Evolutionary conservation across 1,139 yeast genomes (phyloP).

Genomic region (Blastobotrys malaysiensis): DNA sequence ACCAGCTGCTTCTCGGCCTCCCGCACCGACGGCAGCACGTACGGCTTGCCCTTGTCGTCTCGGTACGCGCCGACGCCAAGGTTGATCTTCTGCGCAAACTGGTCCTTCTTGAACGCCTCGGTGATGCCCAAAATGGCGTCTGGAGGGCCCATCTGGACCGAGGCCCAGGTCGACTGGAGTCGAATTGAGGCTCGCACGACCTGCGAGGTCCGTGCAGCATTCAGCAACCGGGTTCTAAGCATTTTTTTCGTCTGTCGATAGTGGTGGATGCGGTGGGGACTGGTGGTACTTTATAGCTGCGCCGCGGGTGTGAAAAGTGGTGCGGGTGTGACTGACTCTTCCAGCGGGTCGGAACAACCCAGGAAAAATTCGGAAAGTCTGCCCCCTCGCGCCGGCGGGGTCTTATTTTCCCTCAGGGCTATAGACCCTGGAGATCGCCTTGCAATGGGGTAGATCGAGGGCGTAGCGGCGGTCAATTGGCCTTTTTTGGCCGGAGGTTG

Average conservation of each 20-base stretch:
- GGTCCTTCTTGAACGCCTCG: slow-evolving; percentile 48
- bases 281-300: no score
- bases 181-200: slow-evolving; percentile 2
- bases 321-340: not conserved
- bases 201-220: not conserved
- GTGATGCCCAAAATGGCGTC: slow-evolving; percentile 62
- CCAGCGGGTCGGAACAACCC: not conserved
- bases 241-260: not conserved
- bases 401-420: not conserved
- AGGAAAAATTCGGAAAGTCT: not conserved
- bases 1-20: slow-evolving; percentile 41
- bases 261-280: no score
- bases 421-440: no score
- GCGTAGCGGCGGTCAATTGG: no score
- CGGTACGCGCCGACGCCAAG: slow-evolving; percentile 96
- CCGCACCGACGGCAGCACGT: slow-evolving; percentile 84
- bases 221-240: not conserved
- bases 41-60: slow-evolving; percentile 87
- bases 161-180: slow-evolving; percentile 32
- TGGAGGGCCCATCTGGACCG: slow-evolving; percentile 55
- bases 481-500: not conserved
- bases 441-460: no score
- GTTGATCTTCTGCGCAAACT: slow-evolving; percentile 61
- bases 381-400: not conserved
- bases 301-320: no score